Evolutionary conservation across 371 early-diverging fungal genomes (phyloP).

Genomic region (Apophysomyces sp.): DNA sequence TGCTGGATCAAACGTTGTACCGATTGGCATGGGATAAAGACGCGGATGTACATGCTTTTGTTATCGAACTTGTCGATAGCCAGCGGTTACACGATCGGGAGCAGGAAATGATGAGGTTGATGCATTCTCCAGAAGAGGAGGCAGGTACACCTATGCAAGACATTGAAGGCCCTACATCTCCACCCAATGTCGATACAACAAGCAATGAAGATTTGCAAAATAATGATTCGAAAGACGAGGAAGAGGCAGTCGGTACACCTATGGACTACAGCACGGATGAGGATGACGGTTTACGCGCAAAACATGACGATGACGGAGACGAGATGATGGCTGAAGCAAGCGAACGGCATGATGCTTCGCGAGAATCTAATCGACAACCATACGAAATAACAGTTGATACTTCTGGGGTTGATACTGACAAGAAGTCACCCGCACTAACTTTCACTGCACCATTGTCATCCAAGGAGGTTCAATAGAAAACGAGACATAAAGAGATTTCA

Average conservation of each 20-base stretch:
- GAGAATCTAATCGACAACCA: not conserved
- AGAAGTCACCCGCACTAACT: not conserved
- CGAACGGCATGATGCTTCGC: not conserved
- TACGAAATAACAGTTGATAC: not conserved
- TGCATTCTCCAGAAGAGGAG: slow-evolving; percentile 8
- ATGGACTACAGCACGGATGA: slow-evolving; percentile 22
- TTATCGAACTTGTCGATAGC: slow-evolving; percentile 22
- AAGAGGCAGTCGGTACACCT: slow-evolving; percentile 19
- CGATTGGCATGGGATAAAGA: slow-evolving; percentile 32
- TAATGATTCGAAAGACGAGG: slow-evolving; percentile 7
- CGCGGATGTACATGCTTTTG: slow-evolving; percentile 32
- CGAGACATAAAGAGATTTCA: slow-evolving; percentile 1
- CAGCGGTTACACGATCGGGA: slow-evolving; percentile 6
- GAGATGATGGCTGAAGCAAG: slow-evolving; percentile 23
- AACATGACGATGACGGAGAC: slow-evolving; percentile 17
- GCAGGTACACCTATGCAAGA: slow-evolving; percentile 24
- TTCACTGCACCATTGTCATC: not conserved
- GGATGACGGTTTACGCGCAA: not conserved
- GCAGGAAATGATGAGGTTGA: slow-evolving; percentile 2
- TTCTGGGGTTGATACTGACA: not conserved
- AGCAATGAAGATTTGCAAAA: not conserved
- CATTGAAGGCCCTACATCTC: slow-evolving; percentile 8
- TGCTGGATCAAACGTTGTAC: slow-evolving; percentile 30
- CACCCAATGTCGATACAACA: not conserved
- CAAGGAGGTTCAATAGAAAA: not conserved